Evolutionary conservation across 805 yeast genomes (phyloP), one percentile per base, ranked within the genome.

Genomic region (Metschnikowia matae): DNA sequence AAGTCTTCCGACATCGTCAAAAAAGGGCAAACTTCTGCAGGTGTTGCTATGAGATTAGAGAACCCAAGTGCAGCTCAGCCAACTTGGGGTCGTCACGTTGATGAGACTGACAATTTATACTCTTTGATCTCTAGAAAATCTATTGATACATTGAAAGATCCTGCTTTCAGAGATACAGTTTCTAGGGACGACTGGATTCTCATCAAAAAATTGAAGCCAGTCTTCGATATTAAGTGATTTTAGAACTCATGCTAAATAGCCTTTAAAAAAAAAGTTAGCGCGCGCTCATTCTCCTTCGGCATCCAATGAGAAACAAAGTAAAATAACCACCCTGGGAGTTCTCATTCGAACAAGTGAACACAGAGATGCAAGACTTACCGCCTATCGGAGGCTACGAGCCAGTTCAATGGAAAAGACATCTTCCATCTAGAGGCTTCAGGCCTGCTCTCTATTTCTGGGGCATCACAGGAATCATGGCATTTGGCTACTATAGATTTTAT

Each of bases 1-100:
- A 88, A 88, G 70, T 73, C 96, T 34, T 78, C 76, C 29, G 87
- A 81, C 50, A 69, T 75, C 31, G 96, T 91, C 43, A 87, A 89
- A 75, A 94, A 89, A 79, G 97, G 97, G 42, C 96, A 88, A 71
- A 89, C 98, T 11, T 81, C 87, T 60, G 97, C 96, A 26, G 99
- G 99, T 81, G 98, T 92, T 56, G 99, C 99, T 55, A 88, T 94
- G 87, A 84, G 99, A 77, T 79, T 94, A 64, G 99, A 94, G 50
- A 86, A 89, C 62, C 91, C 96, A 57, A 87, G 96, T 40, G 78
- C 87, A 51, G 92, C 88, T 57, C 96, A 90, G 73, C 98, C 99
- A 49, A 84, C 89, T 13, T 94, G 98, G 98, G 99, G 99, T 56
- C 89, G 99, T 76, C 99, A 94, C 66, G 95, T 94, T 60, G 96